These are phyloP conservation scores for Aspergillus quadrilineatus DNA, from an alignment of 2,329 filamentous ascomycete species.

Conservation along the genomic window DNA sequence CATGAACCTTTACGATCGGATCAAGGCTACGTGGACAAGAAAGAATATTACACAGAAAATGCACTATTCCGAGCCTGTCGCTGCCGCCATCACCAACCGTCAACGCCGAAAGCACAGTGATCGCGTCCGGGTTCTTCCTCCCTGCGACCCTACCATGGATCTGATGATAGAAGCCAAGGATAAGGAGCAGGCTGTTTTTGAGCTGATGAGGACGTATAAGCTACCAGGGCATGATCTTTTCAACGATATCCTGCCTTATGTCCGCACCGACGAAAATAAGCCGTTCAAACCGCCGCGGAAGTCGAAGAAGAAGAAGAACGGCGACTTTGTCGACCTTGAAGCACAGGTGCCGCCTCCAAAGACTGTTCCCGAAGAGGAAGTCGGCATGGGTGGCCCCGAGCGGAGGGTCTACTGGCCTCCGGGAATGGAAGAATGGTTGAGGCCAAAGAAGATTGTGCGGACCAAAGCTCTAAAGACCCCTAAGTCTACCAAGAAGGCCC, in stretches of 20 bases:
- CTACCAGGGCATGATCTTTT: conserved; percentile 75
- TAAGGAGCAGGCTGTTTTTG: conserved; percentile 94
- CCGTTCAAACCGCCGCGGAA: conserved; percentile 51
- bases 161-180: conserved; percentile 99
- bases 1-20: conserved; percentile 69
- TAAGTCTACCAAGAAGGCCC: conserved; percentile 22
- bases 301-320: conserved; percentile 49
- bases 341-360: conserved; percentile 44
- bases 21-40: conserved; percentile 76
- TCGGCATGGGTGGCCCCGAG: conserved; percentile 83
- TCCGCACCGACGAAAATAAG: conserved; percentile 72
- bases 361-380: conserved; percentile 64
- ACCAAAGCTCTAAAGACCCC: conserved; percentile 19
- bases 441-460: conserved; percentile 65
- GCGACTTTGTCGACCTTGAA: conserved; percentile 40
- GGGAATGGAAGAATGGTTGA: conserved; percentile 86
- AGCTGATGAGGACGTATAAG: conserved; percentile 84
- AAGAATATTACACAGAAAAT: conserved; percentile 92
- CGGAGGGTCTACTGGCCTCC: conserved; percentile 85
- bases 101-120: conserved; percentile 84
- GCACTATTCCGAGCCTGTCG: conserved; percentile 86
- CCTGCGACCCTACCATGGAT: conserved; percentile 80
- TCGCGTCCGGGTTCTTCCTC: conserved; percentile 75
- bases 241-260: conserved; percentile 74
- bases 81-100: conserved; percentile 71